Percentiles rank a stretch among this genome's conserved stretches.
Conservation (phyloP, 257 asterid species). For the Plantago elongata region DNA sequence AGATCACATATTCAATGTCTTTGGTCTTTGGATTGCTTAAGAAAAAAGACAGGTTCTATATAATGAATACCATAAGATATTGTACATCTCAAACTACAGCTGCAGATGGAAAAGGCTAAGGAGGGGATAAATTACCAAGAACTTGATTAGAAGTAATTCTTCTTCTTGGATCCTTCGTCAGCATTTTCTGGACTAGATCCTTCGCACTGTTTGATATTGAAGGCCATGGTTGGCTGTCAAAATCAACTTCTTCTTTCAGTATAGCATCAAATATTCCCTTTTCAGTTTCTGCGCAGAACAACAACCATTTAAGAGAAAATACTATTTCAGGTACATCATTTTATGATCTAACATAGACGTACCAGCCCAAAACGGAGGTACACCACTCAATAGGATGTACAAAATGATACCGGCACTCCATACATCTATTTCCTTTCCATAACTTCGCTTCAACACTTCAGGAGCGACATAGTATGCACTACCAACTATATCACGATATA, state of each 20-base stretch:
- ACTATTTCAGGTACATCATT: constrained; percentile 7
- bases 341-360: constrained; percentile 17
- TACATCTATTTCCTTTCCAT: constrained; percentile 59
- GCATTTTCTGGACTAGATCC: constrained; percentile 82
- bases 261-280: constrained; percentile 92
- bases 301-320: constrained; percentile 16
- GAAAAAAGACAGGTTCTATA: background rate
- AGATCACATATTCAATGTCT: background rate
- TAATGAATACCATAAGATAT: background rate
- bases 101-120: constrained; percentile 4
- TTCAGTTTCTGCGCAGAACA: constrained; percentile 64
- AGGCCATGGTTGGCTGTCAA: constrained; percentile 89
- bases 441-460: constrained; percentile 56
- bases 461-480: constrained; percentile 71
- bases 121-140: constrained; percentile 51
- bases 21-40: constrained; percentile 8
- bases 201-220: constrained; percentile 69
- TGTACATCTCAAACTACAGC: constrained; percentile 17
- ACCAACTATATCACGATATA: constrained; percentile 62
- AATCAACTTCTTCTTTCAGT: constrained; percentile 78
- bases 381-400: constrained; percentile 64
- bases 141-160: constrained; percentile 78
- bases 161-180: constrained; percentile 72
- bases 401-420: constrained; percentile 73
- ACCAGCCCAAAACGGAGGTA: constrained; percentile 80